Percentiles rank a stretch among this genome's conserved stretches.
phyloP scores from a whole-genome alignment of 257 asterid species.

The Solanum paucissectum region DNA sequence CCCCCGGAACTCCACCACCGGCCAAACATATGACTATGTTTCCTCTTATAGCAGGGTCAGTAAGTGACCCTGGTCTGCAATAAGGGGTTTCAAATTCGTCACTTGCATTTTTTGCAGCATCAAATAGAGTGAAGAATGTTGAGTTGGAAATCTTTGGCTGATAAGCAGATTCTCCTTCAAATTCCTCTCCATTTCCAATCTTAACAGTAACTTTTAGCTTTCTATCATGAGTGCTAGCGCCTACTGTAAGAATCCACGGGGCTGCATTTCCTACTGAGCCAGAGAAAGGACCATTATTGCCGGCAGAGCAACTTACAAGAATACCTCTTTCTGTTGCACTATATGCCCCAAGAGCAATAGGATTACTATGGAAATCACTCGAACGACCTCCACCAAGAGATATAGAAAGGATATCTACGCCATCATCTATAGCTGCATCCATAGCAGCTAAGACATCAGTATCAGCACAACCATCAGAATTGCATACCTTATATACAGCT shows the following conservation, averaged over 20 bases:
- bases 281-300: conserved; percentile 11
- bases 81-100: conserved; percentile 4
- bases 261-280: conserved; percentile 6
- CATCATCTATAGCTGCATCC: conserved; percentile 42
- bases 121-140: conserved; percentile 17
- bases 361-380: background rate
- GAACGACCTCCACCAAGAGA: conserved; percentile 7
- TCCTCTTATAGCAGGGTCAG: conserved; percentile 15
- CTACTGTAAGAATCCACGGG: conserved; percentile 47
- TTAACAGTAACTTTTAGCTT: conserved; percentile 17
- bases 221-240: conserved; percentile 35
- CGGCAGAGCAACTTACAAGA: conserved; percentile 32
- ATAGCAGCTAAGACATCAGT: conserved; percentile 29
- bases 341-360: conserved; percentile 24
- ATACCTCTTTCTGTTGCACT: conserved; percentile 34
- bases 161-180: conserved; percentile 23
- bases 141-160: conserved; percentile 12
- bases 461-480: conserved; percentile 6
- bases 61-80: conserved; percentile 11
- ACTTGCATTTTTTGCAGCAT: conserved; percentile 8
- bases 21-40: conserved; percentile 25
- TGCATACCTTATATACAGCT: conserved; percentile 37
- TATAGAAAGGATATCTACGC: conserved; percentile 20
- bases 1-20: background rate
- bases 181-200: conserved; percentile 17